Evolutionary conservation across 768 basidiomycete species (phyloP), one percentile per base, ranked within the genome.

Genomic region (Arthromyces matolae): DNA sequence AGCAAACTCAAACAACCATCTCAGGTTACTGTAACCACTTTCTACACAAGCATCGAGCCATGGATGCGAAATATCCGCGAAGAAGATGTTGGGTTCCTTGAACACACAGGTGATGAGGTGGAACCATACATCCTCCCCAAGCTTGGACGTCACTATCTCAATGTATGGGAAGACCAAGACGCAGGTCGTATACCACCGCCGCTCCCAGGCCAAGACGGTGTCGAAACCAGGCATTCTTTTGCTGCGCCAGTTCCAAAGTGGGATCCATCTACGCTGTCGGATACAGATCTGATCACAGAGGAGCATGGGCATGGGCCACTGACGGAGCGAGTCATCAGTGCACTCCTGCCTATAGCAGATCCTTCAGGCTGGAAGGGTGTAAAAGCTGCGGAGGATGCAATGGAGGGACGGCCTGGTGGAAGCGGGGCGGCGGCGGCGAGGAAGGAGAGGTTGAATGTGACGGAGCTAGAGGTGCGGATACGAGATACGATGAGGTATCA

Each of bases 81-180:
- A 67, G 96, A 98, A 65, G 96, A 99, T 61, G 71, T 98, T 23
- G 95, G 95, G 3, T 94, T 93, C 66, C 75, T 99, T 43, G 88
- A 91, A 50, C 89, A 89, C 59, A 84, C 85, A 9, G 89, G 80
- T n/a, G 93, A 97, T 59, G 93, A 96, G 52, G 73, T 89, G 8
- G 89, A 93, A 48, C 86, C 91, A 0, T 96, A 81, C 59, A 67
- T 91, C 27, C 80, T 94, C 68, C 95, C 95, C 23, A 80, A 86
- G 47, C 77, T 96, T 1, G 95, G 79, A 18, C 75, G 83, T 55
- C 93, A 95, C 67, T 99, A 97, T 59, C 70, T 81, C 27, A 89
- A 95, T 43, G 75, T 85, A 0, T 99, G 95, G 94, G 94, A 94
- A 53, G 93, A 96, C 58, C 84, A 91, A 61, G 95, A 99, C 63